These are phyloP conservation scores for Blastosporella zonata DNA, from an alignment of 1,284 basidiomycete species.

Conservation along the genomic window DNA sequence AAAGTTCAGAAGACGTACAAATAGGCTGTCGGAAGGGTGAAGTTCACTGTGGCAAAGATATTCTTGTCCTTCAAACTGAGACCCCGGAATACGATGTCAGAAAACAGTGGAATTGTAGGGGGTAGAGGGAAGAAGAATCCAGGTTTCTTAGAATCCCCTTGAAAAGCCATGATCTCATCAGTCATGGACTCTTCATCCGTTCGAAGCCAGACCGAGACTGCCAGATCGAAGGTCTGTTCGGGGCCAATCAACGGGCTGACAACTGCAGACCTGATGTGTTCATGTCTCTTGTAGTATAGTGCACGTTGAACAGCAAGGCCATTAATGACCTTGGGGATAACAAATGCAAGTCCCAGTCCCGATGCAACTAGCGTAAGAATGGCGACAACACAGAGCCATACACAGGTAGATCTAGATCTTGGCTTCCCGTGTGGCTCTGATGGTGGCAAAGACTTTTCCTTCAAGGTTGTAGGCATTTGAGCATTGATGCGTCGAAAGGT, in stretches of 20 bases:
- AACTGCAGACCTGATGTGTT: constrained; percentile 18
- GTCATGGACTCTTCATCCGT: constrained; percentile 2
- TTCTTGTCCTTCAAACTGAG: constrained; percentile 27
- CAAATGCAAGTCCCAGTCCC: background rate
- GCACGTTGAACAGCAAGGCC: constrained; percentile 17
- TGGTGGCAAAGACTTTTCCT: no score
- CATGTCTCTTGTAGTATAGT: constrained; percentile 21
- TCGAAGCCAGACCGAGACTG: constrained; percentile 25
- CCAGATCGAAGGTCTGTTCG: constrained; percentile 26
- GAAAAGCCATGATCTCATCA: background rate
- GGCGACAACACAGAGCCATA: constrained; percentile 4
- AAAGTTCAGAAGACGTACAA: constrained; percentile 26
- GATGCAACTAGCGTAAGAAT: constrained; percentile 1
- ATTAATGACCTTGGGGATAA: background rate
- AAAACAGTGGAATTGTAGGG: constrained; percentile 25
- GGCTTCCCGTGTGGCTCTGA: background rate
- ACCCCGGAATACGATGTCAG: constrained; percentile 29
- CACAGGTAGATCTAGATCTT: background rate
- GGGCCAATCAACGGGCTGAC: constrained; percentile 30
- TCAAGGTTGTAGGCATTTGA: no score
- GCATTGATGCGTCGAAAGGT: no score
- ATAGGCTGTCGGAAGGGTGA: constrained; percentile 27
- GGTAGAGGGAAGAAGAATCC: background rate
- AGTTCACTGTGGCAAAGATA: constrained; percentile 22
- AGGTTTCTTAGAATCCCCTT: no score